A percentile compares a stretch with the other conserved stretches of the same genome.
These are phyloP conservation scores for Fusarium tuaranense DNA, from an alignment of 2,329 filamentous ascomycete species.

Conservation along the genomic window DNA sequence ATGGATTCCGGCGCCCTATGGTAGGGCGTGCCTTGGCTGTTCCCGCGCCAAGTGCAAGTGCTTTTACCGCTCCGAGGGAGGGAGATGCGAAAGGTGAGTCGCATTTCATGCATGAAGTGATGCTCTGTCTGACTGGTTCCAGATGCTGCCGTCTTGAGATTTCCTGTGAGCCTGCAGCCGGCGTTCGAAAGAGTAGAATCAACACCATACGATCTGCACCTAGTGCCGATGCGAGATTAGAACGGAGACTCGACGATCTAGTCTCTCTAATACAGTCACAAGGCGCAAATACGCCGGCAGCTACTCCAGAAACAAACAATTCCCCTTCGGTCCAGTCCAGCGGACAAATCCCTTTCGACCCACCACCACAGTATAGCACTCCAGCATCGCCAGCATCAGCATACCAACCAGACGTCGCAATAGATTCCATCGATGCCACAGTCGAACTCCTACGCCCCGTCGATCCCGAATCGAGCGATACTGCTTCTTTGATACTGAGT, in stretches of 20 bases:
- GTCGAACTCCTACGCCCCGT: slow-evolving; percentile 21
- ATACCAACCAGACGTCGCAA: slow-evolving; percentile 17
- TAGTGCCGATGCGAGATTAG: slow-evolving; percentile 1
- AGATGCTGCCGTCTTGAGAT: slow-evolving; percentile 55
- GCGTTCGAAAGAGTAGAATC: slow-evolving; percentile 45
- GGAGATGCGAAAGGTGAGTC: slow-evolving; percentile 50
- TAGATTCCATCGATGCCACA: slow-evolving; percentile 10
- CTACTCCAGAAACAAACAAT: not conserved
- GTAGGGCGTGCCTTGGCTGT: slow-evolving; percentile 56
- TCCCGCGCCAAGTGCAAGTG: slow-evolving; percentile 60
- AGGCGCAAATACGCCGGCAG: not conserved
- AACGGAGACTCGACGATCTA: slow-evolving; percentile 45
- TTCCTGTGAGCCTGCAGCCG: slow-evolving; percentile 52
- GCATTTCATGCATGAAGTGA: not conserved
- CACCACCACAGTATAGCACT: not conserved
- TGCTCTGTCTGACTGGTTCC: not conserved
- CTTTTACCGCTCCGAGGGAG: slow-evolving; percentile 47
- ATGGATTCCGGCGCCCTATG: slow-evolving; percentile 51
- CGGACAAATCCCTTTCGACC: not conserved
- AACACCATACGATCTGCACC: slow-evolving; percentile 11
- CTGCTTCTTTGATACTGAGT: not conserved
- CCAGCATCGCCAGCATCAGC: not conserved
- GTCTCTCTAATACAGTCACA: slow-evolving; percentile 43
- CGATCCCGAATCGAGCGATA: not conserved
- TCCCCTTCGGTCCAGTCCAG: not conserved